A percentile compares a stretch with the other conserved stretches of the same genome.
Conservation (phyloP, 371 early-diverging fungal species). For the Rhizomucor pusillus region DNA sequence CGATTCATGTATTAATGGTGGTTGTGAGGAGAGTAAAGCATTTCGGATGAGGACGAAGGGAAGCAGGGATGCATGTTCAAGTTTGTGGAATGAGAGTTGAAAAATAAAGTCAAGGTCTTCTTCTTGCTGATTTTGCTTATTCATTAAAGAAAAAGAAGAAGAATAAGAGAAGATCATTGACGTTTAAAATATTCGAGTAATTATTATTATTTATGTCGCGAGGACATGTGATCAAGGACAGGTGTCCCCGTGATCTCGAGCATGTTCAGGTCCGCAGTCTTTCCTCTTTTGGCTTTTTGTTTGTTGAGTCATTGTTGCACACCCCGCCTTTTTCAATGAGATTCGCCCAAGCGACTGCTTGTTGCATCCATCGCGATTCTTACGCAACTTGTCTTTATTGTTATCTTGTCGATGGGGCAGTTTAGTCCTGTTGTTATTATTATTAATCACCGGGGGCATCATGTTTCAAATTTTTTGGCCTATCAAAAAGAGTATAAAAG, state of each 20-base stretch:
- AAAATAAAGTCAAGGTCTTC: slow-evolving; percentile 12
- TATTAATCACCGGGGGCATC: too few relatives aligned
- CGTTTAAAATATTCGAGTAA: too few relatives aligned
- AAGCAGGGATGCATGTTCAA: slow-evolving; percentile 8
- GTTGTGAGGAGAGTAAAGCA: slow-evolving; percentile 8
- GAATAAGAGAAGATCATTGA: background rate
- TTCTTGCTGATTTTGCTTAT: slow-evolving; percentile 1
- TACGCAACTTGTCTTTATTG: too few relatives aligned
- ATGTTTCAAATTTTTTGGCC: too few relatives aligned
- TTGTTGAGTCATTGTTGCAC: background rate
- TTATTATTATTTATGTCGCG: too few relatives aligned
- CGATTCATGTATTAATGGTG: background rate
- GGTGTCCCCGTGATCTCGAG: background rate
- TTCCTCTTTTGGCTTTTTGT: background rate
- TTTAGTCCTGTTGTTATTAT: too few relatives aligned
- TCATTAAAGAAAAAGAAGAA: slow-evolving; percentile 1
- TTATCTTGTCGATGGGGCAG: too few relatives aligned
- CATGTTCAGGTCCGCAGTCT: background rate
- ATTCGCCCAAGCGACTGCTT: too few relatives aligned
- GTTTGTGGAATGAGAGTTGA: slow-evolving; percentile 13
- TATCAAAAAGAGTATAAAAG: too few relatives aligned
- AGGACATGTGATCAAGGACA: background rate
- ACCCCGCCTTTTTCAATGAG: background rate
- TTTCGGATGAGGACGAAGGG: slow-evolving; percentile 21
- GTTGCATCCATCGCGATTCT: too few relatives aligned